Evolutionary conservation across 495 filamentous ascomycete genomes (phyloP).

Genomic region (Aspergillus egyptiacus): DNA sequence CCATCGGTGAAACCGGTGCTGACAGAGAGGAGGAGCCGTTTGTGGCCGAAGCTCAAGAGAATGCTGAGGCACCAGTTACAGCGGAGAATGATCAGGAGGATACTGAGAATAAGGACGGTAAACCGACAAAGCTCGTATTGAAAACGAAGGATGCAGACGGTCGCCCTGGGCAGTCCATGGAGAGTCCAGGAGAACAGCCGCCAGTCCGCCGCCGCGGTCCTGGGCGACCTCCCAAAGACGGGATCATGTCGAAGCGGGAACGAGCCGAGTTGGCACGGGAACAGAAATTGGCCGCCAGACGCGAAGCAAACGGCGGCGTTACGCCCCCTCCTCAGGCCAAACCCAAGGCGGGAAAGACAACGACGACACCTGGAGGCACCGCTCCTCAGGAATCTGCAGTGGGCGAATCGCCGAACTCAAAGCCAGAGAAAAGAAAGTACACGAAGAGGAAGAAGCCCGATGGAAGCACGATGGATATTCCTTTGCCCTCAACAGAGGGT

Average conservation of each 20-base stretch:
- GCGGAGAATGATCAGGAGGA: conserved; percentile 35
- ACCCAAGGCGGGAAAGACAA: conserved; percentile 55
- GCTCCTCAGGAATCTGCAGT: conserved; percentile 35
- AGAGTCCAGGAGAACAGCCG: conserved; percentile 32
- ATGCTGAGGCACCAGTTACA: conserved; percentile 28
- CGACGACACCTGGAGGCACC: conserved; percentile 8
- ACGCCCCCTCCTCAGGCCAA: conserved; percentile 43
- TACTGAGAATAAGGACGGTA: conserved; percentile 30
- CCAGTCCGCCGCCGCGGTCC: conserved; percentile 71
- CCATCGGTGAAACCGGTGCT: conserved; percentile 60
- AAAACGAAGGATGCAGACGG: conserved; percentile 35
- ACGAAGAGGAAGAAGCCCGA: conserved; percentile 66
- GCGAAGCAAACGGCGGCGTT: conserved; percentile 41
- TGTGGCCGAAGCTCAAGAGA: conserved; percentile 40
- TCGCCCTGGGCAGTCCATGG: conserved; percentile 30
- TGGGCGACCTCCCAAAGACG: conserved; percentile 84
- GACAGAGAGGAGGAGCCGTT: conserved; percentile 61
- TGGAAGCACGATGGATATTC: conserved; percentile 36
- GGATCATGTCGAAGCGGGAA: conserved; percentile 86
- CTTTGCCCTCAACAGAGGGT: conserved; percentile 41
- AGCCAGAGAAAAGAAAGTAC: conserved; percentile 71
- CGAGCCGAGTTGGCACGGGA: conserved; percentile 60
- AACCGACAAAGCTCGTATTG: conserved; percentile 32
- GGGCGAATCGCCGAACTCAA: conserved; percentile 49
- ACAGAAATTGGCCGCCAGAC: conserved; percentile 46